Base-by-base conservation (phyloP, 1,139 yeast genomes). In the Saccharomyces pastorianus region DNA sequence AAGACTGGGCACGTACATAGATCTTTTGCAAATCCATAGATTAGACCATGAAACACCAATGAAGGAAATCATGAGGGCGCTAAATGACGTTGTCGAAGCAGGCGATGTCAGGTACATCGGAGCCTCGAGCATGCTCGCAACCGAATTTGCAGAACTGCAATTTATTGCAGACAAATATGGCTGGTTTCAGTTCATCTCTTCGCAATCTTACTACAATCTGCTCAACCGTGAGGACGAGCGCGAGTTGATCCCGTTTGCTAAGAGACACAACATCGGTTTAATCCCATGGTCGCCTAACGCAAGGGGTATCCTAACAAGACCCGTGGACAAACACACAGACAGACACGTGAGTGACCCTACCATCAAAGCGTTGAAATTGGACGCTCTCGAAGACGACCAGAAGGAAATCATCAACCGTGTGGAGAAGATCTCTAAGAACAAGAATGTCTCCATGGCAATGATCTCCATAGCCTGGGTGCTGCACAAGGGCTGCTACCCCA, bases 391-490 rank as follows among this genome's bases (percentile, higher is more conserved):
- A 14, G 51, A 49, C 1, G 73, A 71, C n/a, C 75, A 73, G 51
- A 59, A 62, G 47, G 73, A 67, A 31, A 78, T 81, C 52, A 67
- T 82, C 51, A 61, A 65, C 13, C 69, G 86, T 26, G 82, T 83
- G 17, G 84, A 82, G 63, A 74, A 76, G 58, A 46, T 83, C 3
- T 75, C 86, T 13, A 70, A 71, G 58, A 75, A 76, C 59, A 66
- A 70, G 49, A 68, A 66, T 17, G 74, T 72, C 25, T 64, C 78
- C 8, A 82, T 82, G 85, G 81, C 84, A 0, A 70, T 71, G 17
- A 66, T 83, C 13, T 74, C 85, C 3, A 73, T 77, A 11, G 80
- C 84, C 2, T 83, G 85, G 84, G 73, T 73, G 3, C 57, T 81
- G 9, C 56, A 71, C 48, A 82, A 82, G 63, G 85, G 84, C 6